These are phyloP conservation scores for Ophiostoma novo-ulmi DNA, from an alignment of 2,329 filamentous ascomycete species.

Conservation along the genomic window DNA sequence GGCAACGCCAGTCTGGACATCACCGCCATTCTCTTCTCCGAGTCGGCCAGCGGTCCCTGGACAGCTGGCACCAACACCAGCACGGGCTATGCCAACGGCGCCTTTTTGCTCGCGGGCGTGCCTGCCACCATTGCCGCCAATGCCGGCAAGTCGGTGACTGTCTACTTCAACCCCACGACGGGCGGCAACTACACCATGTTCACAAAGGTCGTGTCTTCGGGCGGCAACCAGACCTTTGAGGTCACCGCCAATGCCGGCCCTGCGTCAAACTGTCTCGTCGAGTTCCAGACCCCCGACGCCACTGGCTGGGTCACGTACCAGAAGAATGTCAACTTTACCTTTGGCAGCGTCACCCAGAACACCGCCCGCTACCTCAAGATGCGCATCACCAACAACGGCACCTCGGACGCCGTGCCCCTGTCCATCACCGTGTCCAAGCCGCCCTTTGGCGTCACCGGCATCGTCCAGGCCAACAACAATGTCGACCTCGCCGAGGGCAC, in stretches of 20 bases:
- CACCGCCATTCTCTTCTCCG: slow-evolving; percentile 42
- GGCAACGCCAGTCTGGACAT: slow-evolving; percentile 46
- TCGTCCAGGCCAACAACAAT: slow-evolving; percentile 51
- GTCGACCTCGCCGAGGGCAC: slow-evolving; percentile 56
- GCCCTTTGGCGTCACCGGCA: slow-evolving; percentile 50
- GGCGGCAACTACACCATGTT: slow-evolving; percentile 48
- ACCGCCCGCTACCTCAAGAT: slow-evolving; percentile 45
- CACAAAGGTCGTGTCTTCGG: slow-evolving; percentile 44
- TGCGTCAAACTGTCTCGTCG: slow-evolving; percentile 45
- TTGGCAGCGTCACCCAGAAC: slow-evolving; percentile 53
- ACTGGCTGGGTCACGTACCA: slow-evolving; percentile 47
- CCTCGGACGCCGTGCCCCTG: slow-evolving; percentile 45
- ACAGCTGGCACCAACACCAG: slow-evolving; percentile 32
- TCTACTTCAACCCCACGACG: slow-evolving; percentile 44
- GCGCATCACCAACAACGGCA: slow-evolving; percentile 51
- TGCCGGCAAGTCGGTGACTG: slow-evolving; percentile 37
- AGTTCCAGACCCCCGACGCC: slow-evolving; percentile 51
- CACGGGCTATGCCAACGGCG: slow-evolving; percentile 39
- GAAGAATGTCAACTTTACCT: slow-evolving; percentile 43
- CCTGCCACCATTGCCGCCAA: slow-evolving; percentile 43
- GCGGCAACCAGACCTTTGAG: slow-evolving; percentile 45
- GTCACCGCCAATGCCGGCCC: slow-evolving; percentile 48
- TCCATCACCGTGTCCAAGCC: slow-evolving; percentile 58
- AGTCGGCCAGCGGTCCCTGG: slow-evolving; percentile 43
- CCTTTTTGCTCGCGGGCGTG: slow-evolving; percentile 46